Percentiles rank a stretch among this genome's conserved stretches.
phyloP scores from a whole-genome alignment of 2,329 filamentous ascomycete species.

The Trichoderma brevicompactum region DNA sequence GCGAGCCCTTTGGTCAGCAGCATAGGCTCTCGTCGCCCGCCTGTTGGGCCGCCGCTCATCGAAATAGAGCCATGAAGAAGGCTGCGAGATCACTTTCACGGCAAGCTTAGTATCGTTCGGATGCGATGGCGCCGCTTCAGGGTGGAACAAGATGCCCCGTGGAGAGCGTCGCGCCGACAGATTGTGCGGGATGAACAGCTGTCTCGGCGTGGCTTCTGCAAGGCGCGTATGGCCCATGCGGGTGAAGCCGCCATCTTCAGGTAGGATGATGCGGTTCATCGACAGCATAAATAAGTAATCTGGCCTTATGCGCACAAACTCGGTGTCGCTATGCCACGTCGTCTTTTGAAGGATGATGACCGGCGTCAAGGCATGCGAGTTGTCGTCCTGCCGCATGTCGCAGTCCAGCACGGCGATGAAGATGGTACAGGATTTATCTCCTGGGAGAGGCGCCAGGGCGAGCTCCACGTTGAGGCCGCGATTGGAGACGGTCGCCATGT shows the following conservation, averaged over 20 bases:
- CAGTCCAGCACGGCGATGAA: slow-evolving; percentile 39
- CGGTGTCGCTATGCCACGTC: slow-evolving; percentile 37
- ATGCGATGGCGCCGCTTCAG: slow-evolving; percentile 27
- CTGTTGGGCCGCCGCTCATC: slow-evolving; percentile 9
- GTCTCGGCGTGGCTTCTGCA: slow-evolving; percentile 25
- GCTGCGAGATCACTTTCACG: slow-evolving; percentile 35
- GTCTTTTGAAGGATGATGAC: slow-evolving; percentile 39
- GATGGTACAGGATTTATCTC: slow-evolving; percentile 36
- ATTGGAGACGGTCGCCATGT: slow-evolving; percentile 33
- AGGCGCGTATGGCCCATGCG: neutral
- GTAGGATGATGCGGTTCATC: slow-evolving; percentile 38
- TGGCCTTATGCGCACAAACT: slow-evolving; percentile 38
- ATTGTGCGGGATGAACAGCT: slow-evolving; percentile 36
- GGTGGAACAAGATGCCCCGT: slow-evolving; percentile 37
- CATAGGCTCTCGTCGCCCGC: no score
- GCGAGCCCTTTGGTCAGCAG: no score
- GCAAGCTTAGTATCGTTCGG: neutral
- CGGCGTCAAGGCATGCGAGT: slow-evolving; percentile 28
- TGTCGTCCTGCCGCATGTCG: slow-evolving; percentile 36
- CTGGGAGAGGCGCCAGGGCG: slow-evolving; percentile 37
- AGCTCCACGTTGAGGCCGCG: slow-evolving; percentile 38
- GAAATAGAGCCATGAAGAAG: slow-evolving; percentile 38
- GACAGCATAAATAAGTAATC: slow-evolving; percentile 35
- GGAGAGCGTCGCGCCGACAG: slow-evolving; percentile 32
- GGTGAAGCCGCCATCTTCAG: slow-evolving; percentile 32